Evolutionary conservation across 2,329 filamentous ascomycete species (phyloP), one percentile per base, ranked within the genome.

Genomic region (Ceratocystis eucalypticola): DNA sequence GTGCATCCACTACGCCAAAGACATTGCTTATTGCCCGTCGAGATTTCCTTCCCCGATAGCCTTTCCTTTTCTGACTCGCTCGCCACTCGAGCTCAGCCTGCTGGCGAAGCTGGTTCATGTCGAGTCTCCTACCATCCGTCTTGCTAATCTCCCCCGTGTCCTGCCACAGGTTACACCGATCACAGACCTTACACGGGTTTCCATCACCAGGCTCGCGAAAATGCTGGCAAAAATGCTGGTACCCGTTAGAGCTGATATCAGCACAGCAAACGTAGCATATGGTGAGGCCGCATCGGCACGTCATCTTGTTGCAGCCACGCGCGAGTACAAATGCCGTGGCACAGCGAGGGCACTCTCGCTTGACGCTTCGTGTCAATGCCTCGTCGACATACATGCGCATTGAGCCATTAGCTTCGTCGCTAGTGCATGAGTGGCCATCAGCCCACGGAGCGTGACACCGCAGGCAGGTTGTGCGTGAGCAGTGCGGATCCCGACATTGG

Each of bases 181-280:
- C 86, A 76, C 94, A 97, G 74, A 95, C 85, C 1, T 75, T 80
- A 74, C 94, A 99, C 15, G 80, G 79, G 10, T 10, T 82, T 22
- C 50, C 41, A 22, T 80, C 79, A 62, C 92, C 91, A 0, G 88
- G 89, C 69, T 88, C 83, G 7, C 94, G 83, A 74, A 97, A 97
- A 76, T 97, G 94, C 74, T 96, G 89, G 74, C 94, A 99, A 73
- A 96, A 99, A 75, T 99, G 94, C 48, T 85, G 82, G 75, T 99
- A 97, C 0, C 93, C 92, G 74, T 92, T 87, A 62, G 83, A 78
- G 66, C 80, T 78, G 61, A 88, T 84, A 71, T 90, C 86, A 70
- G 87, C 87, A 50, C 94, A 89, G 75, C 94, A 99, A 61, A 97
- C 85, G 73, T 99, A 99, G 75, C 94, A 99, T 93, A 97, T 97